Evolutionary conservation across 208 protist species (phyloP), one percentile per base, ranked within the genome.

Genomic region (Crithidia acanthocephali): DNA sequence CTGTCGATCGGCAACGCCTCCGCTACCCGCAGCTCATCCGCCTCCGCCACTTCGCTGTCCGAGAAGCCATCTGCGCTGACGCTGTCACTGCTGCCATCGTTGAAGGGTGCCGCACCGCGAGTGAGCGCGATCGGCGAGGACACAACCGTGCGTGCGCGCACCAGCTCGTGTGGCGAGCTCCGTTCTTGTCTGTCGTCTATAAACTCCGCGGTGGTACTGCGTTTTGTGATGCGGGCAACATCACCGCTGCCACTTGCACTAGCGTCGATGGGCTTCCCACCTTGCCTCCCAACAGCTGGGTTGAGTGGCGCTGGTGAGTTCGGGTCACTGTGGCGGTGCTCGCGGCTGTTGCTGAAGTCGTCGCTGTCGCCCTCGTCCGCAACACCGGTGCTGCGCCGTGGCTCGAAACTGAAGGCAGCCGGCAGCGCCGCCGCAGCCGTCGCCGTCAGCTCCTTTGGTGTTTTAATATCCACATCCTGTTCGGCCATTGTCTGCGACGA

Each of bases 1-100:
- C n/a, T 11, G n/a, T 68, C 62, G 23, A 68, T 68, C 48, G 48
- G 50, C 32, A 68, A 45, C 23, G 62, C 33, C 32, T 68, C 62
- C 4, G 62, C 33, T 2, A 58, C 8, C 22, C 45, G 23, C 42
- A 68, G 48, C 62, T 68, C 62, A 23, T 68, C 62, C 8, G 62
- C 62, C 48, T 32, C 62, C 18, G 42, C 62, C 18, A 58, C 30
- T 2, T 58, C 62, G 23, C 28, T 40, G n/a, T 5, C 62, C 15
- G 37, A 52, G 44, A 64, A 64, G 42, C 52, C 58, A 20, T 37
- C 35, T 40, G 5, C 35, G 35, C 11, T 40, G 5, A 40, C 5
- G 11, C 35, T 40, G 5, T 40, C 58, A 30, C 15, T 22, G 35
- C 22, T 22, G 35, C 35, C 22, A 18, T 61, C 33, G 33, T 45